phyloP scores from a whole-genome alignment of 352 stramenopile species.

The Phytophthora foliorum region DNA sequence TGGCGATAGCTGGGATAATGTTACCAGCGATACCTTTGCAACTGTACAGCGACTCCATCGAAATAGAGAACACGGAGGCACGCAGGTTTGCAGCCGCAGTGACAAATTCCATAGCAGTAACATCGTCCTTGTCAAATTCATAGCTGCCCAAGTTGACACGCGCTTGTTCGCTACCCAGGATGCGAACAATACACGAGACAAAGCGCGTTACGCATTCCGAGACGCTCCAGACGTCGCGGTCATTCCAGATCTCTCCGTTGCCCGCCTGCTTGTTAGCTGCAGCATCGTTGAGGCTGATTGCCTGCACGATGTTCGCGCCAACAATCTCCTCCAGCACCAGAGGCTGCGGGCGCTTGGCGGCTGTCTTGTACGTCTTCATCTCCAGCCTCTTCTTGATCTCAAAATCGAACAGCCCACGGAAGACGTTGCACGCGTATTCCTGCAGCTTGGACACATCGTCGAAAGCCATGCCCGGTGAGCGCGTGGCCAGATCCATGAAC shows the following conservation, averaged over 20 bases:
- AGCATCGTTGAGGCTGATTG: conserved; percentile 42
- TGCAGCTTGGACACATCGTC: conserved; percentile 54
- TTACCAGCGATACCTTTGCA: conserved; percentile 99
- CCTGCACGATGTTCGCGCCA: conserved; percentile 48
- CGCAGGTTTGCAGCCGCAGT: conserved; percentile 98
- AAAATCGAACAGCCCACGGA: conserved; percentile 93
- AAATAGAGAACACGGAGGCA: conserved; percentile 85
- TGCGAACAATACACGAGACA: conserved; percentile 65
- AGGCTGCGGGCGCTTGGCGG: conserved; percentile 90
- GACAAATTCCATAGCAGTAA: conserved; percentile 97
- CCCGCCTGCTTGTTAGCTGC: conserved; percentile 30
- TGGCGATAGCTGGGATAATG: conserved; percentile 99
- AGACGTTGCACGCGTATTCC: conserved; percentile 78
- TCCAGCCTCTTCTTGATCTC: conserved; percentile 97
- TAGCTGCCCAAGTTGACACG: conserved; percentile 78
- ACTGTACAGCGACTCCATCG: conserved; percentile 87
- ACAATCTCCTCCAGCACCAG: conserved; percentile 75
- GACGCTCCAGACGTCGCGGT: conserved; percentile 90
- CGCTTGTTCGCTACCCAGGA: conserved; percentile 64
- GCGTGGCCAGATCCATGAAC: conserved; percentile 85
- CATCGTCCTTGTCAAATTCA: conserved; percentile 99
- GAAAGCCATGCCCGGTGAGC: conserved; percentile 49
- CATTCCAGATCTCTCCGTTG: conserved; percentile 71
- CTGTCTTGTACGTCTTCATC: conserved; percentile 98
- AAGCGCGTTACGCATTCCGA: conserved; percentile 93